Conservation (phyloP, 192 early-diverging fungal species). For the Podochytrium sp. region DNA sequence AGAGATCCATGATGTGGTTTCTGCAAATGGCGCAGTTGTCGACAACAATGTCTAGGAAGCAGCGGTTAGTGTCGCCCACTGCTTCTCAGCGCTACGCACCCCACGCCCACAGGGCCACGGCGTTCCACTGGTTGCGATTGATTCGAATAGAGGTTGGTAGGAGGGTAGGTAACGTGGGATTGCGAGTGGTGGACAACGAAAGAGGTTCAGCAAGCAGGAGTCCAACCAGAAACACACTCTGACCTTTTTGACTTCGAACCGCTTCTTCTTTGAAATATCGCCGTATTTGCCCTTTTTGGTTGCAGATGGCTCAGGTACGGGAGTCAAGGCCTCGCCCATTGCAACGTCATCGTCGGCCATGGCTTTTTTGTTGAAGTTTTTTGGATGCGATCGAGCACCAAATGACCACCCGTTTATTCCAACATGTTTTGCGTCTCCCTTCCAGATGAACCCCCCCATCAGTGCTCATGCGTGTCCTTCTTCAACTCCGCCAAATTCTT, state of each 20-base stretch:
- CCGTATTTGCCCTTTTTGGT: slow-evolving; percentile 52
- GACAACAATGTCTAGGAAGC: slow-evolving; percentile 82
- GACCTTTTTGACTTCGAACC: slow-evolving; percentile 97
- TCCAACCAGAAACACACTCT: slow-evolving; percentile 6
- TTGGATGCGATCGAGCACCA: too few relatives aligned
- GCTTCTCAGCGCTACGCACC: slow-evolving; percentile 55
- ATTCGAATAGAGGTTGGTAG: background rate
- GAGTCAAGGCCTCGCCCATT: slow-evolving; percentile 38
- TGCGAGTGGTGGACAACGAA: too few relatives aligned
- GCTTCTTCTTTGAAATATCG: slow-evolving; percentile 59
- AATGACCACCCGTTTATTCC: too few relatives aligned
- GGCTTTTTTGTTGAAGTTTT: slow-evolving; percentile 36
- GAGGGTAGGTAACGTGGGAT: too few relatives aligned
- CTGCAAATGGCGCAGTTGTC: slow-evolving; percentile 99
- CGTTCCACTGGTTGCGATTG: slow-evolving; percentile 80
- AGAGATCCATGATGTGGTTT: slow-evolving; percentile 99
- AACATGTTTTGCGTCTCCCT: too few relatives aligned
- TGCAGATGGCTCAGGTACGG: slow-evolving; percentile 34
- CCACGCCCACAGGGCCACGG: slow-evolving; percentile 99
- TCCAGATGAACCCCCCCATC: background rate
- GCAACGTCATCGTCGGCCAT: slow-evolving; percentile 36
- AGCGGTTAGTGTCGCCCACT: background rate
- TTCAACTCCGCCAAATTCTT: slow-evolving; percentile 58
- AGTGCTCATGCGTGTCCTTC: slow-evolving; percentile 37
- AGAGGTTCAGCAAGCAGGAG: background rate